Evolutionary conservation across 2,329 filamentous ascomycete species (phyloP).

Genomic region (Penicillium sp.): DNA sequence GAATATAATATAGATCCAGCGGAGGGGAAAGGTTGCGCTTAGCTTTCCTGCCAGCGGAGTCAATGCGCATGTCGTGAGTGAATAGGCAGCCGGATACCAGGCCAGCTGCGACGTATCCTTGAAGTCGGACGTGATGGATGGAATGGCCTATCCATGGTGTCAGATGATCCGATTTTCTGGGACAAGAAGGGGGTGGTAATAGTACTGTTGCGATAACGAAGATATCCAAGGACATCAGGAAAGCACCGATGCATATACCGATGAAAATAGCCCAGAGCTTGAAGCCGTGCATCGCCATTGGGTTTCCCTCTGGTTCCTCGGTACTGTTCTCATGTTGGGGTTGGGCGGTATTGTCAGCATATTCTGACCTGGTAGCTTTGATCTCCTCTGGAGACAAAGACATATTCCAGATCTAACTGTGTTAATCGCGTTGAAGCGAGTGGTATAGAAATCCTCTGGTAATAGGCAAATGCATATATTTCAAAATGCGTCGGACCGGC

Average conservation of each 20-base stretch:
- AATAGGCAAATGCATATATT: background rate
- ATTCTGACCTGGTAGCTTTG: background rate
- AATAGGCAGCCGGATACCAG: conserved; percentile 12
- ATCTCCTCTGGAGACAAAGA: background rate
- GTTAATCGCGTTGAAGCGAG: background rate
- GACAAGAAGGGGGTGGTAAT: no score
- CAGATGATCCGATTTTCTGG: background rate
- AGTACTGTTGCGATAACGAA: conserved; percentile 3
- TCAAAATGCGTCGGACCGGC: background rate
- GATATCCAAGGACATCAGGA: conserved; percentile 5
- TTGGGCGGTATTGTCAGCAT: background rate
- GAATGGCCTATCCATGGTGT: conserved; percentile 1
- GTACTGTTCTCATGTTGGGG: background rate
- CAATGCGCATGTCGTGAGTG: conserved; percentile 10
- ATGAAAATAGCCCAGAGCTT: conserved; percentile 7
- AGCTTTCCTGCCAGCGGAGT: conserved; percentile 12
- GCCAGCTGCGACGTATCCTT: conserved; percentile 4
- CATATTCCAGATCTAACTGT: background rate
- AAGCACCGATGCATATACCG: conserved; percentile 6
- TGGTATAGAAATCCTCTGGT: background rate
- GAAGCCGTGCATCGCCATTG: conserved; percentile 6
- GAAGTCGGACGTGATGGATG: conserved; percentile 2
- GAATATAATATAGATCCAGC: background rate
- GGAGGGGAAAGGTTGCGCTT: background rate
- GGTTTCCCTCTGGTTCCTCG: background rate